phyloP scores from a whole-genome alignment of 495 filamentous ascomycete genomes.

The Clavariopsis aquatica region DNA sequence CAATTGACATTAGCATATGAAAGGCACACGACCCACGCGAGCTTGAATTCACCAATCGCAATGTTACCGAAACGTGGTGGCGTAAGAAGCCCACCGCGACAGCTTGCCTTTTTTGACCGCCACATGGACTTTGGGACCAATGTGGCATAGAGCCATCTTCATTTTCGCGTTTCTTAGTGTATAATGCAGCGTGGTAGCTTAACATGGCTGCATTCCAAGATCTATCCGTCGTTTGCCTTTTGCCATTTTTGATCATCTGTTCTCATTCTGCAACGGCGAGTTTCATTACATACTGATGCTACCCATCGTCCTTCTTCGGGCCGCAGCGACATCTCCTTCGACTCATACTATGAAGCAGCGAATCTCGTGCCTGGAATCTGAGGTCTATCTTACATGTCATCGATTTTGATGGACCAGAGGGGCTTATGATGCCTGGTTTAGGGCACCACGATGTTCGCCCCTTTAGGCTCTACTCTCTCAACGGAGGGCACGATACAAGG shows the following conservation, averaged over 20 bases:
- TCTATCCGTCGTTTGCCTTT: constrained; percentile 2
- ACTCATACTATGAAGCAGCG: neutral
- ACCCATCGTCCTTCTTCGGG: constrained; percentile 11
- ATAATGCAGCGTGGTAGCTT: neutral
- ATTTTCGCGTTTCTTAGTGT: neutral
- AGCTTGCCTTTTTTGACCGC: neutral
- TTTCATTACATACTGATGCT: neutral
- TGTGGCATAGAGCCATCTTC: neutral
- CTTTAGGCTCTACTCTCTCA: neutral
- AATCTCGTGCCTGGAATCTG: neutral
- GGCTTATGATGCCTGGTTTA: neutral
- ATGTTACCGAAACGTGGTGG: neutral
- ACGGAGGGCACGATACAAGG: constrained; percentile 6
- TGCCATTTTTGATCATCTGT: constrained; percentile 4
- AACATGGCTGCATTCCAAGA: neutral
- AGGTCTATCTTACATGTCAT: neutral
- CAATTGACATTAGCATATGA: neutral
- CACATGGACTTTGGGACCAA: neutral
- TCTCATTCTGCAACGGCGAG: neutral
- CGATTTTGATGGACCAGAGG: neutral
- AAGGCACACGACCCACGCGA: constrained; percentile 8
- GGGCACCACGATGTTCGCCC: constrained; percentile 1
- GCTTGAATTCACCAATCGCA: neutral
- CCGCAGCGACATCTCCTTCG: neutral
- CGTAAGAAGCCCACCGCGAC: neutral